Base-by-base conservation (phyloP, 495 filamentous ascomycete genomes). In the Cetradonia linearis region DNA sequence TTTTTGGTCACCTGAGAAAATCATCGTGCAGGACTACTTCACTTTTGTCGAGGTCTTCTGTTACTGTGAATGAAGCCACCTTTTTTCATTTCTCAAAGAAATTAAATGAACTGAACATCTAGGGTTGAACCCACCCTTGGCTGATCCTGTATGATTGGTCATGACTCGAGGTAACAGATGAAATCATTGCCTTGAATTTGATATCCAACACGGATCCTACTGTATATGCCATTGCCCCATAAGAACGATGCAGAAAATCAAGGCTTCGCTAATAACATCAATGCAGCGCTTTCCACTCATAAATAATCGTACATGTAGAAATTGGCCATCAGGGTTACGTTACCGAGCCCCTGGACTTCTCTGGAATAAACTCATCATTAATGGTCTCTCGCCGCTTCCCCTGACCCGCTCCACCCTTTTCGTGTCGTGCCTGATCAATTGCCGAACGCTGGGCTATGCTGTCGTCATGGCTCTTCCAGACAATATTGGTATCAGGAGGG, bases 401-500 rank as follows among this genome's bases (percentile, higher is more conserved):
- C 28, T 69, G 62, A 33, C 71, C 72, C 62, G 72, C 66, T 62
- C 77, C 70, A 16, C 78, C 73, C 69, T 91, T 91, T 60, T 91
- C 87, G 55, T 88, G 86, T 62, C 87, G 86, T 57, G 86, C 85
- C 68, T 91, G 86, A 69, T 91, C 87, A 58, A 91, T 88, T 30
- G 85, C 84, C 13, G 81, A 86, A 57, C 87, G 83, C 70, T 91
- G 87, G 62, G 86, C 85, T 63, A 91, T 89, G 71, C 86, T 89
- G 62, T 81, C 79, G 50, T 82, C 91, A 68, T 98, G 93, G 68
- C 86, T 90, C 76, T 95, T 94, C 86, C 89, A 98, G 61, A 91
- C 83, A 57, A 98, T 83, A 64, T 86, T 89, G 50, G 93, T 98
- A 68, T 95, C 92, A 20, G 80, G 67, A 2, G 93, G 93, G 72